Base-by-base conservation (phyloP, 768 basidiomycete species). In the Naganishia vaughanmartiniae region DNA sequence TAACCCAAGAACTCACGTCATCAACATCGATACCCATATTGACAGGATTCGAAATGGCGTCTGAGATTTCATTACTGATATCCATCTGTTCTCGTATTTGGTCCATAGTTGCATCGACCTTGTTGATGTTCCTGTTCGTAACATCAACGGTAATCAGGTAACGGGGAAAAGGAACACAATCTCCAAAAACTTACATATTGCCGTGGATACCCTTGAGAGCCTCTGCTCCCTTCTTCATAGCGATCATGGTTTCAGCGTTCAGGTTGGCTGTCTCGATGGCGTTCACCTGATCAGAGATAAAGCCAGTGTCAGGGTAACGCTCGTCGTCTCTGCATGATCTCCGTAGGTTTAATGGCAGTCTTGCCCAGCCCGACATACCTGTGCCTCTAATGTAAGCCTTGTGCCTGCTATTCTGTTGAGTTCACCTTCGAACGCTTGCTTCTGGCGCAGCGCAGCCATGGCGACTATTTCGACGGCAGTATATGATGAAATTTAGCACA, bases 181-280 rank as follows among this genome's bases (percentile, higher is more conserved):
- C 42, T 4, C 42, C 10, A 15, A 42, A 51, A 14, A 88, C 93
- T 79, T 73, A 96, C 94, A 96, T 85, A 77, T 88, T 88, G 54
- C 89, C 88, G 75, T 98, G 95, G 66, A 98, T 96, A 57, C 87
- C 85, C 82, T 89, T 89, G 81, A 98, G 86, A 31, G 90, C 96
- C 72, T 89, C 88, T 0, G 93, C 87, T 45, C 91, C 95, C 81
- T 90, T 90, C 89, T 93, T 96, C 91, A 99, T 96, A 31, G 91
- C 93, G 26, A 87, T 84, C 90, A 99, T 92, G 17, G 93, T 97
- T 85, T 97, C 93, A 77, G 90, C 89, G 81, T 99, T 98, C 82
- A 98, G 86, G 84, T 97, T 98, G 54, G 96, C 96, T 19, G 91
- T 92, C 82, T 98, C 96, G 54, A 98, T 86, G 24, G 95, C 95